Evolutionary conservation across 345 rosid species (phyloP), one percentile per base, ranked within the genome.

Genomic region (Clarkia xantiana): DNA sequence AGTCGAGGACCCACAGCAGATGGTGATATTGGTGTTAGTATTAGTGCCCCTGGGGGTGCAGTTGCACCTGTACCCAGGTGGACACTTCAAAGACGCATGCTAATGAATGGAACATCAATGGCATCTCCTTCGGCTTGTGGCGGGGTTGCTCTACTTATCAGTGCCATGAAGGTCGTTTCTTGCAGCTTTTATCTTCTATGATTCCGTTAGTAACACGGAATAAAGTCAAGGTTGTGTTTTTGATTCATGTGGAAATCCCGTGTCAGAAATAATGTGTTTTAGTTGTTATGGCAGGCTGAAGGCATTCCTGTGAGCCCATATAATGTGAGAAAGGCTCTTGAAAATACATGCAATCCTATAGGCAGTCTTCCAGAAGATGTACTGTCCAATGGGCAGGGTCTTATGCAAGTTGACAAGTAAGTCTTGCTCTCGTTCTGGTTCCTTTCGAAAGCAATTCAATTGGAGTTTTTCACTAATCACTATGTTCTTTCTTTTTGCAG

Each of bases 61-160:
- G 86, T 93, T 65, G 96, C 96, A 64, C 99, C 99, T 48, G 99
- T 93, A 29, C 94, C 99, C 63, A 84, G 85, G 60, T 87, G 99
- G 99, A 87, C 96, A 49, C 96, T 87, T 66, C 99, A 93, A 69
- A 73, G 78, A 48, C 93, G 95, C 52, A 87, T 84, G 96, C 90
- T 93, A 54, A 87, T 84, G 99, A 93, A 87, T 74, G 99, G 99
- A 58, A 93, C 99, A 53, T 93, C 99, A 57, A 93, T 93, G 99
- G 73, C 96, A 58, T 93, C 96, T 77, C 99, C 96, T 52, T 93
- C 95, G 63, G 96, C 99, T 50, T 93, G 99, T 75, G 99, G 99
- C 44, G 96, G 94, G 60, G 69, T 84, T 61, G 96, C 95, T 39
- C 72, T 87, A 66, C 77, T 93, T 58, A 54, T 93, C 63, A 87